Evolutionary conservation across 352 stramenopile genomes (phyloP), one percentile per base, ranked within the genome.

Genomic region (Phytophthora constricta): DNA sequence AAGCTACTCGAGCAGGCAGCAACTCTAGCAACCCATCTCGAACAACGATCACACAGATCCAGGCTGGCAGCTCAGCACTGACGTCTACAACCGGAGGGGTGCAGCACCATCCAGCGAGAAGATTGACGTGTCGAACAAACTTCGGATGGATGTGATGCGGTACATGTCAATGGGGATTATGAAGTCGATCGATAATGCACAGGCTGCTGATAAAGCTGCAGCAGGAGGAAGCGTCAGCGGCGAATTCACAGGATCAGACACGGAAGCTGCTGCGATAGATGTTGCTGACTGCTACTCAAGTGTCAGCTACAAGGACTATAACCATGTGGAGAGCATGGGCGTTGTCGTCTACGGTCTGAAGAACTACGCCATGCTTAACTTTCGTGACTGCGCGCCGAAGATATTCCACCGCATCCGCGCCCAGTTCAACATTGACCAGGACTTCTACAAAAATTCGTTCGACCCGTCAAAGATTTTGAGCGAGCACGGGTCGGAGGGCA

Each of bases 151-250:
- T 64, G 80, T 95, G 62, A 94, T 95, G 87, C 86, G 86, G 68
- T 95, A 95, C 65, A 95, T 89, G 70, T 92, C 84, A 13, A 84
- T 91, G 73, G 87, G 86, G 3, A 94, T 95, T 49, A 86, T 89
- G 62, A 72, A 87, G 64, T 91, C 80, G 5, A 91, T 88, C 58
- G 73, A 85, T 27, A 71, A 83, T 53, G 77, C 79, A 13, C 79
- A 87, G 22, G 37, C 73, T 16, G 62, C 33, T 1, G 72, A 76
- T n/a, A 67, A 75, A 16, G 61, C 74, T 13, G 11, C 42, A 4
- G 34, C 11, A 13, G 13, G 7, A 33, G 43, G 23, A 8, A 73
- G 69, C 31, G 31, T n/a, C 19, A 62, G 60, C 31, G 46, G 43
- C 20, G 70, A 62, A 22, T 49, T 63, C 31, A 78, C 65, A 2